Conservation (phyloP, 129 eudicot species). For the Tagetes erecta region DNA sequence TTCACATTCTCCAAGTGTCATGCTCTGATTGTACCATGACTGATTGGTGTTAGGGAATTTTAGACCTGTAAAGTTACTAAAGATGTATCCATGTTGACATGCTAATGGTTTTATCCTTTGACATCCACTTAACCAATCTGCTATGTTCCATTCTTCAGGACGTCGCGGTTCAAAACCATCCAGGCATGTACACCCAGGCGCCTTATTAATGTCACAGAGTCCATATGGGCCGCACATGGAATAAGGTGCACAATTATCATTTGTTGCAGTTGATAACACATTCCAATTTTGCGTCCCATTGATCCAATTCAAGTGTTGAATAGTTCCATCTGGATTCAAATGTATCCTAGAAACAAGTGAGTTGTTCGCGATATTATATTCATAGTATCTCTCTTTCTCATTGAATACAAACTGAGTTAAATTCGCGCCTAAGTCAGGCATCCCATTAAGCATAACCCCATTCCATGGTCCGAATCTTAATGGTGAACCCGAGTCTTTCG, state of each 20-base stretch:
- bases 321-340: conserved; percentile 31
- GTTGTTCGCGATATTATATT: conserved; percentile 24
- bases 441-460: conserved; percentile 44
- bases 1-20: conserved; percentile 53
- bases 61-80: conserved; percentile 26
- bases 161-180: conserved; percentile 42
- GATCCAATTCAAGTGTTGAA: conserved; percentile 32
- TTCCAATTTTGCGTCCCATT: conserved; percentile 30
- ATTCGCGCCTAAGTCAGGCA: conserved; percentile 30
- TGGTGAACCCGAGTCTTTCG: conserved; percentile 15
- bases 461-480: conserved; percentile 63
- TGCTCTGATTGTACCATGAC: conserved; percentile 30
- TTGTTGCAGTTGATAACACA: conserved; percentile 19
- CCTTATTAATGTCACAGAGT: conserved; percentile 34
- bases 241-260: conserved; percentile 43
- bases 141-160: conserved; percentile 38
- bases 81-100: conserved; percentile 46
- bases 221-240: conserved; percentile 52
- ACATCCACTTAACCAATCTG: conserved; percentile 64
- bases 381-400: conserved; percentile 30
- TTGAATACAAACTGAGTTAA: conserved; percentile 29
- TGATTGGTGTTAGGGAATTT: conserved; percentile 45
- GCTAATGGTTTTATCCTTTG: conserved; percentile 30
- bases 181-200: conserved; percentile 54
- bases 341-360: conserved; percentile 31